Percentiles rank a stretch among this genome's conserved stretches.
phyloP scores from a whole-genome alignment of 2,329 filamentous ascomycete genomes.

The Nemania sp. region DNA sequence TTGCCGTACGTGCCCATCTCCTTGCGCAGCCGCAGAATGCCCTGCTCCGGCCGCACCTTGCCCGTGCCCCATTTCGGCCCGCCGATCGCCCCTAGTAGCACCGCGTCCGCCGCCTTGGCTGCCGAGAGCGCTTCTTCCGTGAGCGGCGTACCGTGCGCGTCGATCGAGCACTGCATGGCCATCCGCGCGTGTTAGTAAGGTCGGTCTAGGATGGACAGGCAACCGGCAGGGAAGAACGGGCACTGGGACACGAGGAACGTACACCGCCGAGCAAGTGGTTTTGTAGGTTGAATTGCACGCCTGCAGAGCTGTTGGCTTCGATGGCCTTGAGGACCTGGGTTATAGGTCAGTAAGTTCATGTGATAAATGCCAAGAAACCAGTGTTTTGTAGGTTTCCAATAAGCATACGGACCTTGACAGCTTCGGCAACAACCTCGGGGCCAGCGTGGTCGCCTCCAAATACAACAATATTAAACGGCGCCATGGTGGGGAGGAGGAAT shows the following conservation, averaged over 20 bases:
- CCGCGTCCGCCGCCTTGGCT: slow-evolving; percentile 82
- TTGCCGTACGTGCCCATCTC: slow-evolving; percentile 94
- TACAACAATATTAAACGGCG: neutral
- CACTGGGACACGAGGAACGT: too few species aligned
- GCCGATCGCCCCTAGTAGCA: slow-evolving; percentile 90
- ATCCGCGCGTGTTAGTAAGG: slow-evolving; percentile 4
- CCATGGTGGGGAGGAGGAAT: too few species aligned
- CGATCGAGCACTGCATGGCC: slow-evolving; percentile 78
- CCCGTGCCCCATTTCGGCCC: slow-evolving; percentile 95
- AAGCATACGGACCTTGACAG: neutral
- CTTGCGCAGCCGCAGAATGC: slow-evolving; percentile 86
- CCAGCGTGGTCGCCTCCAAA: neutral
- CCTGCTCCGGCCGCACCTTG: slow-evolving; percentile 86
- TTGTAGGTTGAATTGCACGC: neutral
- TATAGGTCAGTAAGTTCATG: neutral
- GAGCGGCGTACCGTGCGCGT: slow-evolving; percentile 72
- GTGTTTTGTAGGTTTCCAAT: too few species aligned
- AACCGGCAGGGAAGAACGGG: too few species aligned
- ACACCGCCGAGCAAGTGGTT: neutral
- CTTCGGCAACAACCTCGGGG: neutral
- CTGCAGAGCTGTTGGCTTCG: neutral
- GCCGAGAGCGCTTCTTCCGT: slow-evolving; percentile 81
- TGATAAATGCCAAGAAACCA: neutral
- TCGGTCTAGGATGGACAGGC: too few species aligned
- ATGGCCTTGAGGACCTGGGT: neutral